phyloP scores from a whole-genome alignment of 345 rosid genomes.

The Linum lewisii region DNA sequence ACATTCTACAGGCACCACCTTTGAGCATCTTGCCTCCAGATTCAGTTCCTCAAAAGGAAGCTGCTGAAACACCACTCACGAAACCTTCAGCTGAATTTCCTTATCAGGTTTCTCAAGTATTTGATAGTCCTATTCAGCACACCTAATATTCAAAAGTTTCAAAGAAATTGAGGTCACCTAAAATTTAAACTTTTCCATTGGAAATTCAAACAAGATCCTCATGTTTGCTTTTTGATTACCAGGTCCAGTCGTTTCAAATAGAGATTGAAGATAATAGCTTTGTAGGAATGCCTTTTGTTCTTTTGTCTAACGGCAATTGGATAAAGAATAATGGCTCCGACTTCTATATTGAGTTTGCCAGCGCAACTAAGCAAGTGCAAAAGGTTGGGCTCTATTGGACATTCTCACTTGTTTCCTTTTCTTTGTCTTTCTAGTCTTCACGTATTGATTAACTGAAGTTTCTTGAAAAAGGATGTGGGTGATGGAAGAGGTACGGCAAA shows the following conservation, averaged over 20 bases:
- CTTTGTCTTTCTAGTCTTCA: conserved; percentile 8
- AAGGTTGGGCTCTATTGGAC: conserved; percentile 45
- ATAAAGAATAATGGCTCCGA: conserved; percentile 64
- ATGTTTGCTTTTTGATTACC: conserved; percentile 19
- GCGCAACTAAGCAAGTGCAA: conserved; percentile 40
- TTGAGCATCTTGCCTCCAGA: conserved; percentile 53
- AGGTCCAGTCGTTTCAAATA: conserved; percentile 71
- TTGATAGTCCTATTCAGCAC: no score
- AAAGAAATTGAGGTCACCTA: no score
- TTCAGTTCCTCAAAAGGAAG: conserved; percentile 46
- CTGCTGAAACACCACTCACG: conserved; percentile 55
- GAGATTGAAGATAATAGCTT: conserved; percentile 64
- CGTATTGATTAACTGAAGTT: conserved; percentile 8
- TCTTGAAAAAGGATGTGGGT: conserved; percentile 48
- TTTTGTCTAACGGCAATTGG: conserved; percentile 66
- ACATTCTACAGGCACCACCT: conserved; percentile 74
- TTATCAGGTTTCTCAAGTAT: conserved; percentile 42
- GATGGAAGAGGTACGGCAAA: conserved; percentile 84
- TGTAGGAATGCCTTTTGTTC: conserved; percentile 91
- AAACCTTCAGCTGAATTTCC: conserved; percentile 36
- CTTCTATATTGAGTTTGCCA: conserved; percentile 62
- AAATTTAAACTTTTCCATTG: no score
- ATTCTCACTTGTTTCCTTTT: conserved; percentile 11
- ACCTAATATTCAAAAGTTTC: no score
- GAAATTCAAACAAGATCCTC: not conserved